phyloP scores from a whole-genome alignment of 1,139 yeast genomes.

The Meyerozyma guilliermondii region DNA sequence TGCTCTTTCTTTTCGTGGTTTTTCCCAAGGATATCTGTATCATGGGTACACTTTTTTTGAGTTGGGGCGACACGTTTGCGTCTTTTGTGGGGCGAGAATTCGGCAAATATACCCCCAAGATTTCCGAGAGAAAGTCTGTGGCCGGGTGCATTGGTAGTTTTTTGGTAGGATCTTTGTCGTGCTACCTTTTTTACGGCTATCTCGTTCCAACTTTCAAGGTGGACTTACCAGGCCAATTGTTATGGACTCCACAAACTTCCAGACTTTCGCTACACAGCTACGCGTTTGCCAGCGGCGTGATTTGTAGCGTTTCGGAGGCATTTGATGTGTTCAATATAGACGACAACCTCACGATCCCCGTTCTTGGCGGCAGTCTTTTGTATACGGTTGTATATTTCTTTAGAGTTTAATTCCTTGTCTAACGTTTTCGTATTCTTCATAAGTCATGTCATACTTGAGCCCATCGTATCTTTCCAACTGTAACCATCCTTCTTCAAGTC shows the following conservation, averaged over 20 bases:
- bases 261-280: slow-evolving; percentile 45
- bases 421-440: slow-evolving; percentile 18
- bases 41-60: slow-evolving; percentile 69
- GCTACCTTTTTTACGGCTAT: slow-evolving; percentile 65
- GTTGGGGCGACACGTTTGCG: slow-evolving; percentile 98
- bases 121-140: slow-evolving; percentile 68
- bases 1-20: slow-evolving; percentile 59
- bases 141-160: slow-evolving; percentile 91
- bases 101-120: slow-evolving; percentile 79
- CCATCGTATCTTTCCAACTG: slow-evolving; percentile 37
- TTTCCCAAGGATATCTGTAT: slow-evolving; percentile 80
- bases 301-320: slow-evolving; percentile 84
- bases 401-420: not conserved
- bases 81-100: slow-evolving; percentile 83
- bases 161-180: slow-evolving; percentile 60
- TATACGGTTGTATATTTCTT: slow-evolving; percentile 27
- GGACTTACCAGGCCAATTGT: slow-evolving; percentile 48
- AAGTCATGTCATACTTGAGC: slow-evolving; percentile 23
- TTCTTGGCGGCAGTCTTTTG: slow-evolving; percentile 65
- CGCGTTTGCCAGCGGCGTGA: slow-evolving; percentile 65
- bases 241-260: slow-evolving; percentile 65
- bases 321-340: slow-evolving; percentile 71
- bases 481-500: slow-evolving; percentile 32
- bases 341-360: slow-evolving; percentile 93
- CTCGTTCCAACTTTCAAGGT: slow-evolving; percentile 57